A percentile compares a stretch with the other conserved stretches of the same genome.
Evolutionary conservation across 73 alveolate genomes (phyloP).

Genomic region (Tetrahymena elliotti): DNA sequence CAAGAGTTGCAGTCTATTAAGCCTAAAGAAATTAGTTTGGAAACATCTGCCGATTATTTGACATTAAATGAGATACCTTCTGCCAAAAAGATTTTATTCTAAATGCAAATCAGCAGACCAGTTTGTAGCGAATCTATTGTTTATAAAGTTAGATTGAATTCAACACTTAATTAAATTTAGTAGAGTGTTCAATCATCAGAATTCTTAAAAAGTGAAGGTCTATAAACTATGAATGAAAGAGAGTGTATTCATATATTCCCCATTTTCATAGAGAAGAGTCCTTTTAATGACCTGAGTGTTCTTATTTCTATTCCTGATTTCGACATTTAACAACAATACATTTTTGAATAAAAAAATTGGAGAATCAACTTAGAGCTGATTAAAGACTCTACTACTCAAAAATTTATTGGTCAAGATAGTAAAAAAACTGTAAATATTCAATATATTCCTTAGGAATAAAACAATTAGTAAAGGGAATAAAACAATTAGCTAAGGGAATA

Average conservation of each 20-base stretch:
- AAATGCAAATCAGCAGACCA: neutral
- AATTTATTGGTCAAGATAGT: neutral
- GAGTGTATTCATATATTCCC: neutral
- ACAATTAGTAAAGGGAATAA: neutral
- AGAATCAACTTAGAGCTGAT: neutral
- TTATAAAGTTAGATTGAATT: neutral
- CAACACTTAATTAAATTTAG: neutral
- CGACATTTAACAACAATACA: neutral
- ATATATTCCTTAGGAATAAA: neutral
- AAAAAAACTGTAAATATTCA: neutral
- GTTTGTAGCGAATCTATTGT: neutral
- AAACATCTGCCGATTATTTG: neutral
- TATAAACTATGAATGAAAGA: neutral
- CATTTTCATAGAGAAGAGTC: neutral
- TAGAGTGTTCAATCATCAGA: neutral
- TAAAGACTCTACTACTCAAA: neutral
- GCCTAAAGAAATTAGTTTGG: neutral
- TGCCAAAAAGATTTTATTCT: neutral
- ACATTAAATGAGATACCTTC: neutral
- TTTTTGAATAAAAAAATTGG: neutral
- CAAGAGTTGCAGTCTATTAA: neutral
- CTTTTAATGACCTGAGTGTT: neutral
- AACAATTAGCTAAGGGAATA: neutral
- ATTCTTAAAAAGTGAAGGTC: neutral
- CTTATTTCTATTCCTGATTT: neutral